Conservation (phyloP, 306 rosid species). For the Cucurbita maxima region DNA sequence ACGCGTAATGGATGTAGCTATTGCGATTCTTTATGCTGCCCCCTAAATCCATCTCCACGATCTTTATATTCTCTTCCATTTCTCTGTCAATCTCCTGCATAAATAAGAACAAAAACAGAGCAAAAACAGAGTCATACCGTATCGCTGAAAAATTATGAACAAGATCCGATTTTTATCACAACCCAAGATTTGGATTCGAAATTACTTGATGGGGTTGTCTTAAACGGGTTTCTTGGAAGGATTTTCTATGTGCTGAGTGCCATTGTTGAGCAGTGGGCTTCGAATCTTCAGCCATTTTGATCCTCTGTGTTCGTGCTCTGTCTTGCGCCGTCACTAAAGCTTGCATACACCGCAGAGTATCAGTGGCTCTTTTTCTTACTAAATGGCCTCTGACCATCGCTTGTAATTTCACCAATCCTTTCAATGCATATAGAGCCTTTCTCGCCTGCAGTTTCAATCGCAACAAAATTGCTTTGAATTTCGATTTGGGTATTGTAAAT, state of each 20-base stretch:
- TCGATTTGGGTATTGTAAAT: background rate
- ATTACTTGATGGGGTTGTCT: conserved; percentile 45
- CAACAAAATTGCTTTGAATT: background rate
- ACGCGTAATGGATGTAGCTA: conserved; percentile 15
- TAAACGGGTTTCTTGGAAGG: conserved; percentile 28
- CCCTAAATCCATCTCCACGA: conserved; percentile 72
- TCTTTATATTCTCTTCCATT: conserved; percentile 74
- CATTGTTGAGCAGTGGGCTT: conserved; percentile 14
- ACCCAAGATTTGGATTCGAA: background rate
- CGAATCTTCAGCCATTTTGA: conserved; percentile 35
- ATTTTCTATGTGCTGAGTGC: conserved; percentile 33
- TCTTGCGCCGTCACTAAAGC: conserved; percentile 84
- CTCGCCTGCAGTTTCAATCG: conserved; percentile 44
- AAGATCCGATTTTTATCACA: background rate
- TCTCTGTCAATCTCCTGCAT: conserved; percentile 47
- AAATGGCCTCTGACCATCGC: conserved; percentile 87
- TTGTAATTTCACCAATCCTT: conserved; percentile 82
- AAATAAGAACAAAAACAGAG: background rate
- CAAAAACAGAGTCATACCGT: background rate
- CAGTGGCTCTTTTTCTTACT: conserved; percentile 73
- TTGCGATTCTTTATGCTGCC: conserved; percentile 31
- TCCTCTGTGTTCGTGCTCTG: conserved; percentile 75
- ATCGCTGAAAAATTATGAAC: background rate
- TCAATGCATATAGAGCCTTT: conserved; percentile 70
- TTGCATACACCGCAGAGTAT: conserved; percentile 72